phyloP scores from a whole-genome alignment of 2,329 filamentous ascomycete species.

The Cadophora gregata region DNA sequence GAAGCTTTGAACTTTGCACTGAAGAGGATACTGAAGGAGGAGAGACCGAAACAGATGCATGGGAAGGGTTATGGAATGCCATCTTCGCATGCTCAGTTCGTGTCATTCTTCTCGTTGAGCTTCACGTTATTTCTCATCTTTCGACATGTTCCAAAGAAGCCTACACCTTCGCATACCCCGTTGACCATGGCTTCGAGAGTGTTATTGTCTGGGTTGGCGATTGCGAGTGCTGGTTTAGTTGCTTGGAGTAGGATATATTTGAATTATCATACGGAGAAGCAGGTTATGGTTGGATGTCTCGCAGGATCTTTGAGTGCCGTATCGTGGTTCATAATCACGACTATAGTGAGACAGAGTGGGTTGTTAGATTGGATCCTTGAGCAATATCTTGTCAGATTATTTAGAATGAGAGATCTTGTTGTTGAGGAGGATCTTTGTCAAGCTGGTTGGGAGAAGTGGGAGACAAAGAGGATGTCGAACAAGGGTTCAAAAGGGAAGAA shows the following conservation, averaged over 20 bases:
- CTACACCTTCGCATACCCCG: conserved; percentile 52
- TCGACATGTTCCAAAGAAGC: conserved; percentile 68
- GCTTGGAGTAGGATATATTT: conserved; percentile 87
- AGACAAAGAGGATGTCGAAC: conserved; percentile 51
- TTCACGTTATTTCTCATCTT: conserved; percentile 84
- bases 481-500: conserved; percentile 42
- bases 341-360: conserved; percentile 68
- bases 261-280: conserved; percentile 87
- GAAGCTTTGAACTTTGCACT: conserved; percentile 89
- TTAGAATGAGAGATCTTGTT: conserved; percentile 83
- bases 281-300: conserved; percentile 80
- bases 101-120: conserved; percentile 87
- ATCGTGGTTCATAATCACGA: conserved; percentile 79
- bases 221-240: conserved; percentile 69
- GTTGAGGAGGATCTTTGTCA: conserved; percentile 88
- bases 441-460: conserved; percentile 94
- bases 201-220: conserved; percentile 59
- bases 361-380: conserved; percentile 77
- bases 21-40: conserved; percentile 91
- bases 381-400: conserved; percentile 63
- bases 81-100: conserved; percentile 92
- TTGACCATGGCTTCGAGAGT: conserved; percentile 66
- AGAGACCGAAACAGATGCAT: conserved; percentile 81
- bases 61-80: conserved; percentile 99
- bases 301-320: conserved; percentile 76